Evolutionary conservation across 805 yeast species (phyloP), one percentile per base, ranked within the genome.

Genomic region (Pichia thaimueangensis): DNA sequence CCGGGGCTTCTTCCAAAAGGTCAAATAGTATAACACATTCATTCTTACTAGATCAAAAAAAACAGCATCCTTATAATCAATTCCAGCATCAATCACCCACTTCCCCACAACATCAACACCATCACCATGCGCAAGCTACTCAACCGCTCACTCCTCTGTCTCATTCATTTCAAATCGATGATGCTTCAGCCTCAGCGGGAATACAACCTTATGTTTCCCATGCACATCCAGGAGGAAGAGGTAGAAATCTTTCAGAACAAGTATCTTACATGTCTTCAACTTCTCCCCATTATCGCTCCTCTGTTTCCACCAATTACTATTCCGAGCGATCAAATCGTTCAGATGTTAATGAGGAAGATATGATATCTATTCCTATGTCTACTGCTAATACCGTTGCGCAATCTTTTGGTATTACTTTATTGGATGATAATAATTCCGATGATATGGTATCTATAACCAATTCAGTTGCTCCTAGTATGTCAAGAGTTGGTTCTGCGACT

Each of bases 401-500:
- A 13, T 43, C 47, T 11, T 45, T 49, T 44, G 58, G 58, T 13
- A 48, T 59, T 31, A 53, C 55, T 37, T 43, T 39, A 10, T 10
- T 58, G 11, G 58, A 59, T 37, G 50, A 55, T 5, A 55, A 55
- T 19, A 43, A 38, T 20, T 48, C 51, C 1, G 37, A 38, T 31
- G 55, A 53, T 21, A 35, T 52, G 45, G 23, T 54, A 1, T 39
- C 48, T 10, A 51, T 54, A 20, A 49, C 58, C 15, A 52, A 47
- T 17, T 7, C 35, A 10, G 29, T 5, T 15, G 17, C 49, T 19
- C 42, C 54, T 3, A 45, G 34, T 33, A 50, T 53, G 52, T 45
- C 60, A 2, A 46, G 60, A 35, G 42, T 53, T 37, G 54, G 48
- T n/a, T 56, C 61, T 4, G 45, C 45, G 22, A 41, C 43, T 5